Evolutionary conservation across 345 rosid species (phyloP).

Genomic region (Kandelia obovata): DNA sequence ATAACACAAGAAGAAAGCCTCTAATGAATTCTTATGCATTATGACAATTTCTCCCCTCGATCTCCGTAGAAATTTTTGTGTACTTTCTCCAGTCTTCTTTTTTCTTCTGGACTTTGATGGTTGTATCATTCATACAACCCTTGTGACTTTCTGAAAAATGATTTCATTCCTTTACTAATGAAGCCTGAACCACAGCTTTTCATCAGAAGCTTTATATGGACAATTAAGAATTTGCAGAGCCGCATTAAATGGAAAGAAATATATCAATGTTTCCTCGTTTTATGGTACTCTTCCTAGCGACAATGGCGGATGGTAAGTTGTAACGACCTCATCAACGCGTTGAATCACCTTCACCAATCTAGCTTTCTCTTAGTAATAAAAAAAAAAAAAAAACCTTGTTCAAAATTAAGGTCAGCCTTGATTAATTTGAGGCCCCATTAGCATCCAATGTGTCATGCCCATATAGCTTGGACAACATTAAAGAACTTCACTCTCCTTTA

Average conservation of each 20-base stretch:
- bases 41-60: not conserved
- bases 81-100: not conserved
- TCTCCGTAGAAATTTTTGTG: slow-evolving; percentile 2
- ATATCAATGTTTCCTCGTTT: not conserved
- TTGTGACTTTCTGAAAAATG: slow-evolving; percentile 15
- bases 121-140: no score
- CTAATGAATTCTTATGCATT: not conserved
- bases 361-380: not conserved
- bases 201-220: slow-evolving; percentile 30
- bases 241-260: slow-evolving; percentile 17
- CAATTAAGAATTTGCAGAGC: slow-evolving; percentile 28
- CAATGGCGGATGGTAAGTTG: not conserved
- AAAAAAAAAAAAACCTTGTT: no score
- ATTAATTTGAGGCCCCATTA: no score
- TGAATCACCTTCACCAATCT: not conserved
- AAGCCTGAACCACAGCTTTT: slow-evolving; percentile 47
- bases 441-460: no score
- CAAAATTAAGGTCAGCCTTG: no score
- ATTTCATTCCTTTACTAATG: slow-evolving; percentile 32
- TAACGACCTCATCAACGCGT: not conserved
- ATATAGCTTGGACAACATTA: no score
- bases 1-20: not conserved
- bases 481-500: not conserved
- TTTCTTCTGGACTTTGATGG: not conserved
- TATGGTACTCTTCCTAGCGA: not conserved